A percentile compares a stretch with the other conserved stretches of the same genome.
Conservation (phyloP, 176 grass and related monocot species). For the Tuctoria greenei region DNA sequence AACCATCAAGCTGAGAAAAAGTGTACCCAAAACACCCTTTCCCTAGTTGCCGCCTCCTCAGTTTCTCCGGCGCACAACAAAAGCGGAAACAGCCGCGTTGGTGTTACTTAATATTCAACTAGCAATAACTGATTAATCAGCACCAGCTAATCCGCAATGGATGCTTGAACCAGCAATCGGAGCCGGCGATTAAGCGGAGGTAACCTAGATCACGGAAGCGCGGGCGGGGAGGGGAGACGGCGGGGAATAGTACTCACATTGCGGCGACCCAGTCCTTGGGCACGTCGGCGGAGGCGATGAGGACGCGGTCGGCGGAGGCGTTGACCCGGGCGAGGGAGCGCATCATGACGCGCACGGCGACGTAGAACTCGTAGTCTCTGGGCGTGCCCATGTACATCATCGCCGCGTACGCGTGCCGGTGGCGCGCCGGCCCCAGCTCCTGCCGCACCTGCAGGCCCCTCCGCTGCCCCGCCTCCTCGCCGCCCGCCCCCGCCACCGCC, state of each 20-base stretch:
- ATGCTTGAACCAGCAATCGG: no score
- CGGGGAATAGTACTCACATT: slow-evolving; percentile 45
- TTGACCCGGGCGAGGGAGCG: slow-evolving; percentile 60
- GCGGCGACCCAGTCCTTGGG: slow-evolving; percentile 66
- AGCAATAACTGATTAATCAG: not conserved
- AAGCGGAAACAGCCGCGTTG: not conserved
- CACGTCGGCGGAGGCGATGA: slow-evolving; percentile 93
- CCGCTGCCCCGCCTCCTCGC: not conserved
- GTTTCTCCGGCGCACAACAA: not conserved
- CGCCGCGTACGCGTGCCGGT: slow-evolving; percentile 83
- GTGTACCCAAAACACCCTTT: slow-evolving; percentile 12
- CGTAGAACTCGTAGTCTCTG: slow-evolving; percentile 98
- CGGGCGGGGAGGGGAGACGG: not conserved
- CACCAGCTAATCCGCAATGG: not conserved
- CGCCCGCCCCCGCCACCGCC: not conserved
- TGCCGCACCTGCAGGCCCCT: slow-evolving; percentile 9
- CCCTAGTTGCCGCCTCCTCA: not conserved
- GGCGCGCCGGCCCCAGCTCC: slow-evolving; percentile 27
- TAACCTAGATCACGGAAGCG: no score
- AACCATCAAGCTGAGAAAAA: not conserved
- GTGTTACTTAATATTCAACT: not conserved
- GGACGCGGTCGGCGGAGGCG: slow-evolving; percentile 81
- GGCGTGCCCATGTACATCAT: slow-evolving; percentile 99
- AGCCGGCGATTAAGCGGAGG: no score
- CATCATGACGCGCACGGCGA: slow-evolving; percentile 96